These are phyloP conservation scores for Hirsutella minnesotensis DNA, from an alignment of 2,329 filamentous ascomycete species.

Conservation along the genomic window DNA sequence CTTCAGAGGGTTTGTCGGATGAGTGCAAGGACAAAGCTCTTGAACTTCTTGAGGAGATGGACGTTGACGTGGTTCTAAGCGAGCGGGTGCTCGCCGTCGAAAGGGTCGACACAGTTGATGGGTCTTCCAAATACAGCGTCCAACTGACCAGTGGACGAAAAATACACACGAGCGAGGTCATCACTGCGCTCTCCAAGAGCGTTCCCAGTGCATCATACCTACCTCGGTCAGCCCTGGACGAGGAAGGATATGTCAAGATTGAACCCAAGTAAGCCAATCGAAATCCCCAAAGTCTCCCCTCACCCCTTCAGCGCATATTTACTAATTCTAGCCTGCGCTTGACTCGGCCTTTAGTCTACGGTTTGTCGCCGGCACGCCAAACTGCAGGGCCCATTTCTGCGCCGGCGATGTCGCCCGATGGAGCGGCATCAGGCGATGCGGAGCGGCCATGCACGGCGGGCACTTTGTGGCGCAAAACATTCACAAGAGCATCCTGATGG, in stretches of 20 bases:
- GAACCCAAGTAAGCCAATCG: conserved; percentile 32
- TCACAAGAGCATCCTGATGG: conserved; percentile 45
- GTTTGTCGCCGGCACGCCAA: conserved; percentile 41
- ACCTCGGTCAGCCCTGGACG: conserved; percentile 43
- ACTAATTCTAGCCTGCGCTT: background rate
- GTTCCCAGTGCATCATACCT: conserved; percentile 52
- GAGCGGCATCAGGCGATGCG: conserved; percentile 72
- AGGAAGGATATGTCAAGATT: conserved; percentile 55
- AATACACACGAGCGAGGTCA: conserved; percentile 50
- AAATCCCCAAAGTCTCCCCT: background rate
- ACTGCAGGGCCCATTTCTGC: conserved; percentile 52
- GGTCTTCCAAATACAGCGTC: conserved; percentile 30
- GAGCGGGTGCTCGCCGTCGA: conserved; percentile 41
- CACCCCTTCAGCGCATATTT: background rate
- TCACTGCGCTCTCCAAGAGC: conserved; percentile 57
- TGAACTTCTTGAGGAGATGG: conserved; percentile 45
- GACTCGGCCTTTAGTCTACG: conserved; percentile 29
- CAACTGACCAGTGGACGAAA: conserved; percentile 48
- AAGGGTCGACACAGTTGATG: conserved; percentile 32
- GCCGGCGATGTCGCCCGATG: conserved; percentile 59
- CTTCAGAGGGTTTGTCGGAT: conserved; percentile 59
- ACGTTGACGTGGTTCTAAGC: conserved; percentile 53
- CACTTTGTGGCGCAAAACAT: conserved; percentile 55
- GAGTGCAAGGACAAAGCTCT: conserved; percentile 54
- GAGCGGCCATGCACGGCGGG: conserved; percentile 64